Conservation (phyloP, 2,329 filamentous ascomycete genomes). For the Phoma sp. region DNA sequence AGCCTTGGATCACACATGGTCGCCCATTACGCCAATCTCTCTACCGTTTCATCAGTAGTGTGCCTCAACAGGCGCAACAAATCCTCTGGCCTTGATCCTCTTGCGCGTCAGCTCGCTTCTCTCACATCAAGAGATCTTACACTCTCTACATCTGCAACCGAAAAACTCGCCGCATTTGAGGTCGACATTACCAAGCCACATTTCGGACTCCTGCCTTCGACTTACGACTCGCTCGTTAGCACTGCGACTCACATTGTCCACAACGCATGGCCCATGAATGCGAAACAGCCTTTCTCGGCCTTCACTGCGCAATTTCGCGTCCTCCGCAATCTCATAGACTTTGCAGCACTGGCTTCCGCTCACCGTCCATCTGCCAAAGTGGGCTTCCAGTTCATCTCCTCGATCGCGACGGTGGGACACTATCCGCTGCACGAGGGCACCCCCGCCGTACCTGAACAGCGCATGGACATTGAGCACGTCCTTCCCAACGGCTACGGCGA, state of each 20-base stretch:
- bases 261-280: constrained; percentile 63
- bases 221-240: constrained; percentile 48
- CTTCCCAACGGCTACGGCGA: constrained; percentile 59
- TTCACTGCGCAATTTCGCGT: constrained; percentile 60
- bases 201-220: constrained; percentile 54
- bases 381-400: constrained; percentile 52
- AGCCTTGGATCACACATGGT: constrained; percentile 50
- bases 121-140: constrained; percentile 24
- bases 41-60: constrained; percentile 45
- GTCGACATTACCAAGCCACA: constrained; percentile 55
- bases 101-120: constrained; percentile 45
- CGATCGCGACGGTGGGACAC: constrained; percentile 49
- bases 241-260: constrained; percentile 59
- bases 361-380: constrained; percentile 21
- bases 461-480: constrained; percentile 48
- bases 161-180: constrained; percentile 56
- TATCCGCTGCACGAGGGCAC: constrained; percentile 20
- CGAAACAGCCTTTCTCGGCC: constrained; percentile 56
- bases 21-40: constrained; percentile 28
- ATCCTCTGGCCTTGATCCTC: constrained; percentile 29
- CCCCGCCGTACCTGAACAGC: constrained; percentile 52
- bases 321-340: constrained; percentile 57
- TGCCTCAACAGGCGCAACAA: constrained; percentile 55
- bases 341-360: constrained; percentile 47
- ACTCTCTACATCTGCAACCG: constrained; percentile 6